Conservation (phyloP, 2,329 filamentous ascomycete species). For the Aureobasidium namibiae region DNA sequence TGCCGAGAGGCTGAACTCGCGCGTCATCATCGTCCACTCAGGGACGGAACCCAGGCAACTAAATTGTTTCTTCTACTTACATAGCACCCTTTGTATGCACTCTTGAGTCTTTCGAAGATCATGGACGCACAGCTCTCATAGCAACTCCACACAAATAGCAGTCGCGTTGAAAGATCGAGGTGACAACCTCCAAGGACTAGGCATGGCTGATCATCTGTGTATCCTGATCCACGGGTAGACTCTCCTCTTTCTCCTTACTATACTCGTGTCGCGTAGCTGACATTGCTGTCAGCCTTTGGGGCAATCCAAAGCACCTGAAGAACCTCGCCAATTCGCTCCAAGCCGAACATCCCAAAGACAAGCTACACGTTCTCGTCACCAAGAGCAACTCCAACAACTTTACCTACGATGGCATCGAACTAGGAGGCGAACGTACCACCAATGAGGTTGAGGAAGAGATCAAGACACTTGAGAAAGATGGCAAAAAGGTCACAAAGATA, state of each 20-base stretch:
- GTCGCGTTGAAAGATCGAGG: not conserved
- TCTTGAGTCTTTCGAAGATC: not conserved
- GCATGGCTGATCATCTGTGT: conserved; percentile 58
- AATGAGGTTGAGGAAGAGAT: conserved; percentile 55
- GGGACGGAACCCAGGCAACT: not conserved
- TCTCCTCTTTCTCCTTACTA: not conserved
- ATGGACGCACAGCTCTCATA: conserved; percentile 1
- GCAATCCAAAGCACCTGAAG: conserved; percentile 65
- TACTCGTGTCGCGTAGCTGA: not conserved
- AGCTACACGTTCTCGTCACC: conserved; percentile 61
- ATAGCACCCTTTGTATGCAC: not conserved
- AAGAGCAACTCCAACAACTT: conserved; percentile 66
- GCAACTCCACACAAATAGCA: not conserved
- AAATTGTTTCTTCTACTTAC: not conserved
- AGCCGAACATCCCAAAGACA: conserved; percentile 51
- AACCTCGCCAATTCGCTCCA: conserved; percentile 59
- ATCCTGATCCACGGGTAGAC: conserved; percentile 68
- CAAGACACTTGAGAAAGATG: conserved; percentile 46
- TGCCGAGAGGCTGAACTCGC: not conserved
- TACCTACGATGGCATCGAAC: conserved; percentile 60
- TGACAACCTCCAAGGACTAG: not conserved
- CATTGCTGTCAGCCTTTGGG: conserved; percentile 55
- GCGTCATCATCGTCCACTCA: not conserved
- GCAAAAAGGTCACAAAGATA: conserved; percentile 68
- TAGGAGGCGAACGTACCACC: conserved; percentile 59